Percentiles rank a stretch among this genome's conserved stretches.
These are phyloP conservation scores for Tricholoma furcatifolium DNA, from an alignment of 768 basidiomycete species.

Conservation along the genomic window DNA sequence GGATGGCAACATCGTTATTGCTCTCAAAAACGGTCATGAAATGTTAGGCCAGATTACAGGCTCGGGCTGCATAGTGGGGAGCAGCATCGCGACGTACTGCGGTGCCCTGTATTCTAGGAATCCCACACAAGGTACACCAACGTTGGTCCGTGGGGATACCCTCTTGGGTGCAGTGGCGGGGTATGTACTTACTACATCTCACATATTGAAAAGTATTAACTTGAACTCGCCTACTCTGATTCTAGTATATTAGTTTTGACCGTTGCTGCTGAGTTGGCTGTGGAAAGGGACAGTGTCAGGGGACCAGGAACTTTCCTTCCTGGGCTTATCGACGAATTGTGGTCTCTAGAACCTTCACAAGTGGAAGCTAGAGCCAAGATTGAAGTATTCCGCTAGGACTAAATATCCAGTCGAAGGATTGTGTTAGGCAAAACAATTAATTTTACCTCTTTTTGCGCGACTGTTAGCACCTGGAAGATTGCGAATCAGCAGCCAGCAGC, in stretches of 20 bases:
- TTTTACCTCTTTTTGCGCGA: too few species aligned
- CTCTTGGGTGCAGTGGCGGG: constrained; percentile 74
- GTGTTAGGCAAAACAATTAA: too few species aligned
- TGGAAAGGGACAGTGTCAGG: constrained; percentile 42
- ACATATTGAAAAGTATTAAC: neutral
- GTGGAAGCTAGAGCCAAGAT: constrained; percentile 32
- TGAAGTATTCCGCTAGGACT: constrained; percentile 19
- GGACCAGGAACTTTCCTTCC: constrained; percentile 68
- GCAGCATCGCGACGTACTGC: constrained; percentile 77
- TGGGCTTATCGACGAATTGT: constrained; percentile 61
- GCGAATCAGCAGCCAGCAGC: too few species aligned
- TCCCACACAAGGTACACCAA: constrained; percentile 32
- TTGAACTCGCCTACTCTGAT: too few species aligned
- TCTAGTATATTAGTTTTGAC: constrained; percentile 57
- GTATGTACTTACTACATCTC: constrained; percentile 38
- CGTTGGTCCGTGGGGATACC: constrained; percentile 75
- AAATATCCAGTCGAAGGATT: too few species aligned
- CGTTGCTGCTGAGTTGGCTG: constrained; percentile 61
- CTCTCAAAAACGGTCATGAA: constrained; percentile 70
- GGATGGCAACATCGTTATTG: constrained; percentile 71
- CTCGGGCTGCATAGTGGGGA: constrained; percentile 83
- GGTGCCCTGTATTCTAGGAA: constrained; percentile 50
- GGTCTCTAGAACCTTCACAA: constrained; percentile 30
- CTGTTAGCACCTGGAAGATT: too few species aligned
- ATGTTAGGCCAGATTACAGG: constrained; percentile 84